Evolutionary conservation across 2,329 filamentous ascomycete species (phyloP), one percentile per base, ranked within the genome.

Genomic region (Aspergillus tanneri): DNA sequence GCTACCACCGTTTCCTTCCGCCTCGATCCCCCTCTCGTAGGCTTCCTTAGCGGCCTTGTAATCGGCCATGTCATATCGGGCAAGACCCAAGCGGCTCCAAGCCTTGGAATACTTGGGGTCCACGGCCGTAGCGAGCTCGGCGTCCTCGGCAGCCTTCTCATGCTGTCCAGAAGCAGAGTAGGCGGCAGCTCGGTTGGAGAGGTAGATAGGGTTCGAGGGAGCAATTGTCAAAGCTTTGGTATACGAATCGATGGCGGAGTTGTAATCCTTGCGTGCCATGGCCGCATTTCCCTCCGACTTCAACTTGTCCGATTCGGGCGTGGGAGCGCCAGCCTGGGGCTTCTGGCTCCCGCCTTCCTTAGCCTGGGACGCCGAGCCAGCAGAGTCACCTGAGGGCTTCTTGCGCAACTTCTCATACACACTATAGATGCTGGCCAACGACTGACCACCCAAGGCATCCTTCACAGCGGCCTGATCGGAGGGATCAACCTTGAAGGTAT

Each of bases 31-130:
- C 69, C 88, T 83, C 72, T 86, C 77, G 74, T 99, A 99, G 14
- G 93, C 93, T 62, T 97, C 91, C 86, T 96, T 95, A 55, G 88
- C 86, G 41, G 90, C 93, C 72, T 86, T 85, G 47, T 90, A 86
- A 65, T 99, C 92, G 25, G 91, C 92, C 43, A 96, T 82, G 12
- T 92, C 92, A 72, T 92, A 99, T 53, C 87, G 83, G 35, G 93
- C 93, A 30, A 97, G 84, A 16, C 93, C 93, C 16, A 99, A 80
- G 53, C 93, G 83, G 60, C 88, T 93, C 93, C 93, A 99, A 12
- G 90, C 93, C 77, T 99, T 97, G 58, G 91, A 95, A 78, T 97
- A 99, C 68, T 84, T 85, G 10, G 93, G 90, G 70, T 99, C 93
- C 46, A 90, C 81, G 48, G 83, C 82, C 47, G 93, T 88, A 46